Base-by-base conservation (phyloP, 2,329 filamentous ascomycete genomes). In the Aspergillus intermedius region DNA sequence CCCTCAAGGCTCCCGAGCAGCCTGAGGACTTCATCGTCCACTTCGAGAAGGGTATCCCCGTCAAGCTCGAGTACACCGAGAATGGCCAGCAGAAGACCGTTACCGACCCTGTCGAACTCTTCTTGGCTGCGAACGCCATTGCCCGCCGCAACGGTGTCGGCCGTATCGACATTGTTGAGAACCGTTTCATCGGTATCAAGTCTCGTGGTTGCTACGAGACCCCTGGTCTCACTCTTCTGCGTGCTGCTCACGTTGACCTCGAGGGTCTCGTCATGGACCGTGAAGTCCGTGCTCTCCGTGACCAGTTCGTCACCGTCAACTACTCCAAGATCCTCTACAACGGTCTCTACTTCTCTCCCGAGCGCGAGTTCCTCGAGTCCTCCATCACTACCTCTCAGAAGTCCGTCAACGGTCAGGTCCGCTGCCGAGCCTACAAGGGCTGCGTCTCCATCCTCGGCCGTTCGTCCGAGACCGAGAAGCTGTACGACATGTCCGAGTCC, bases 81-180 rank as follows among this genome's bases (percentile, higher is more conserved):
- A 77, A 75, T 45, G 59, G 60, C 54, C 50, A 62, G 53, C 50
- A 61, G 54, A 80, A 86, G 74, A 76, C 74, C 34, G 76, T 81
- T 58, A 88, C 85, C 48, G 84, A 86, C 62, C 75, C 82, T 4
- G 77, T 88, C 48, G 83, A 86, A 63, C 75, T 91, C 49, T 91
- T 91, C 76, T 74, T 82, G 52, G 77, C 80, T 48, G 77, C 82
- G 59, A 91, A 91, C 73, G 74, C 80, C 50, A 84, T 91, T 55
- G 88, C 81, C 55, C 79, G 81, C 66, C 78, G 75, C 55, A 76
- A 89, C 73, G 88, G 88, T 66, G 80, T 91, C 57, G 88, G 87
- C 61, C 77, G 88, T 62, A 84, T 91, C 57, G 87, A 91, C 69
- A 91, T 91, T 64, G 87, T 91, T 52, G 86, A 89, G 71, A 87